Conservation (phyloP, 2,329 filamentous ascomycete genomes). For the Lithohypha guttulata region DNA sequence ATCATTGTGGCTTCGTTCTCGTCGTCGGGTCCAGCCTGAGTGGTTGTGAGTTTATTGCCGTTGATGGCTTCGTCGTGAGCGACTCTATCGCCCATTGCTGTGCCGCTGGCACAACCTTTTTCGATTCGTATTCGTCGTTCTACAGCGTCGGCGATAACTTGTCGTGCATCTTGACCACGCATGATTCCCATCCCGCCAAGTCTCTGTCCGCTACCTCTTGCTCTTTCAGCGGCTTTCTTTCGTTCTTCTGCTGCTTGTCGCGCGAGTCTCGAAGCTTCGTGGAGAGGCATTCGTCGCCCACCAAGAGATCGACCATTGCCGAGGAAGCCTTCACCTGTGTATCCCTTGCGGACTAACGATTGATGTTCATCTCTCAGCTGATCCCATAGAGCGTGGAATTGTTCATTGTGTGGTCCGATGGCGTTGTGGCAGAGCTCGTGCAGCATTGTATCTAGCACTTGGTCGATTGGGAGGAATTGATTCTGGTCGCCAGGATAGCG, state of each 20-base stretch:
- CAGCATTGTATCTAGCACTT: constrained; percentile 80
- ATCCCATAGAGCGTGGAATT: constrained; percentile 81
- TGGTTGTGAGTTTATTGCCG: constrained; percentile 63
- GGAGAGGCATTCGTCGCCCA: constrained; percentile 51
- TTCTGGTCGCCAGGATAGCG: constrained; percentile 62
- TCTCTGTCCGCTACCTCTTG: constrained; percentile 52
- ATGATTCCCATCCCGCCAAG: constrained; percentile 53
- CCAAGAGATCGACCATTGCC: constrained; percentile 65
- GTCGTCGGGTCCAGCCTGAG: constrained; percentile 75
- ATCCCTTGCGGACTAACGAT: constrained; percentile 65
- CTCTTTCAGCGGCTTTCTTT: constrained; percentile 37
- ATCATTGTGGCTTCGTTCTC: constrained; percentile 81
- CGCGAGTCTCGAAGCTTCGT: constrained; percentile 66
- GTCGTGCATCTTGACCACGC: constrained; percentile 58
- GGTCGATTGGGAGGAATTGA: constrained; percentile 70
- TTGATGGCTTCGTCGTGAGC: constrained; percentile 49
- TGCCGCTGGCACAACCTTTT: constrained; percentile 65
- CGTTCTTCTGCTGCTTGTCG: constrained; percentile 64
- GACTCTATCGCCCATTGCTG: constrained; percentile 55
- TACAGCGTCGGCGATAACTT: constrained; percentile 60
- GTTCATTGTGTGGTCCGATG: constrained; percentile 67
- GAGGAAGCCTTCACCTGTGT: constrained; percentile 82
- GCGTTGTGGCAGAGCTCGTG: constrained; percentile 88
- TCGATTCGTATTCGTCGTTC: constrained; percentile 57
- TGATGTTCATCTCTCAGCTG: constrained; percentile 79